These are phyloP conservation scores for Sanghuangporus weigelae DNA, from an alignment of 1,284 basidiomycete species.

Conservation along the genomic window DNA sequence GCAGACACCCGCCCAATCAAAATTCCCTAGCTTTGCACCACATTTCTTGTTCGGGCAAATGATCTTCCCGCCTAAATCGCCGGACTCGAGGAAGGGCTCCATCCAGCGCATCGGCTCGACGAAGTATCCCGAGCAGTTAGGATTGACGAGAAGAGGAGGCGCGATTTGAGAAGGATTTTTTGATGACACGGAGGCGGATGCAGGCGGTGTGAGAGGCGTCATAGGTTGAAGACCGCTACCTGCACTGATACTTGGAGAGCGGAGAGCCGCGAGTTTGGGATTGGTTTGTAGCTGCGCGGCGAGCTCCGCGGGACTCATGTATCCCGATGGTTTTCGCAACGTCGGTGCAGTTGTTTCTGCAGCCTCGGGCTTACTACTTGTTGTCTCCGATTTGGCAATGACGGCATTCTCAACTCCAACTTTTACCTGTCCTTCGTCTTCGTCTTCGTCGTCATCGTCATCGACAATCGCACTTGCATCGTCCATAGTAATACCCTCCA, in stretches of 20 bases:
- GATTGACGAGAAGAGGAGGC: conserved; percentile 65
- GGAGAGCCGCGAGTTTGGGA: conserved; percentile 29
- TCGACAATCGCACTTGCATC: conserved; percentile 14
- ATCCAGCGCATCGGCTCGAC: conserved; percentile 98
- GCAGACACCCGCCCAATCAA: conserved; percentile 93
- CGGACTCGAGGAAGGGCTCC: conserved; percentile 71
- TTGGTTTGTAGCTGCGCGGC: conserved; percentile 29
- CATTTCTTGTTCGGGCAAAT: conserved; percentile 90
- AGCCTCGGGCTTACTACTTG: neutral
- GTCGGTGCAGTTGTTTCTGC: neutral
- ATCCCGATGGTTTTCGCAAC: neutral
- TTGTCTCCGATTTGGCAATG: neutral
- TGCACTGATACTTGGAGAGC: conserved; percentile 18
- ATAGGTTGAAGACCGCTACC: conserved; percentile 19
- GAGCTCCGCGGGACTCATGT: conserved; percentile 23
- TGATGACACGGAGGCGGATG: neutral
- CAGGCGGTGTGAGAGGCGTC: conserved; percentile 25
- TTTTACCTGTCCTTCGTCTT: neutral
- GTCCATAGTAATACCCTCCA: neutral
- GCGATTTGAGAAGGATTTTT: conserved; percentile 15
- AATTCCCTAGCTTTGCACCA: conserved; percentile 87
- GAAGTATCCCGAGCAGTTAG: conserved; percentile 92
- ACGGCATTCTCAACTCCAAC: neutral
- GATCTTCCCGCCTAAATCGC: conserved; percentile 83
- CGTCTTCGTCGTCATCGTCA: conserved; percentile 17